Conservation (phyloP, 495 filamentous ascomycete genomes). For the Diplogelasinospora grovesii region DNA sequence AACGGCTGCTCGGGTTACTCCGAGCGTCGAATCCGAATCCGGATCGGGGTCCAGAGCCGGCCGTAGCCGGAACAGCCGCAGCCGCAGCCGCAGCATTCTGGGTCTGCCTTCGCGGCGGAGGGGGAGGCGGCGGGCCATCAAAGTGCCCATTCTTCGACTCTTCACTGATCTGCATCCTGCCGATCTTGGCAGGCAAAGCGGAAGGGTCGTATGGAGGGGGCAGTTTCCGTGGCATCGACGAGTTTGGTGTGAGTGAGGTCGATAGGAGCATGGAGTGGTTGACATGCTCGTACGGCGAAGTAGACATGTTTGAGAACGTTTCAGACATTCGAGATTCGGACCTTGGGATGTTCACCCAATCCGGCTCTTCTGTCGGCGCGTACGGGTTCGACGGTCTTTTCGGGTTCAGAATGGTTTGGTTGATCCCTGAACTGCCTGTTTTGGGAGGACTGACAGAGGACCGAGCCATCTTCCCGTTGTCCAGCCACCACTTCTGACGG, state of each 20-base stretch:
- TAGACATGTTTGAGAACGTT: constrained; percentile 37
- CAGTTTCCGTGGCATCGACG: constrained; percentile 38
- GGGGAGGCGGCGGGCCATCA: constrained; percentile 37
- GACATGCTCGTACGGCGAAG: constrained; percentile 41
- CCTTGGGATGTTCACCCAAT: constrained; percentile 65
- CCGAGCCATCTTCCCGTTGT: constrained; percentile 71
- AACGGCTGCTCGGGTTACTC: too few species aligned
- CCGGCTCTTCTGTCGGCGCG: constrained; percentile 54
- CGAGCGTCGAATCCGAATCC: too few species aligned
- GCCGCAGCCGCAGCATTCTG: constrained; percentile 4
- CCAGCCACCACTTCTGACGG: constrained; percentile 88
- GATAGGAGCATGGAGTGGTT: constrained; percentile 39
- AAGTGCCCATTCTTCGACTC: constrained; percentile 20
- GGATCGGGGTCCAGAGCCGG: too few species aligned
- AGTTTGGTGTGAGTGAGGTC: constrained; percentile 35
- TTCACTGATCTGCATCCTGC: constrained; percentile 30
- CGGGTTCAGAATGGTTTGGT: constrained; percentile 57
- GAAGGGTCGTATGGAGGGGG: constrained; percentile 50
- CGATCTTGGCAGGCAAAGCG: constrained; percentile 32
- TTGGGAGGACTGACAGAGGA: constrained; percentile 61
- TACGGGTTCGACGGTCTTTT: constrained; percentile 80
- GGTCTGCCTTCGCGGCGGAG: constrained; percentile 42
- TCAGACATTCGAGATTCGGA: constrained; percentile 40
- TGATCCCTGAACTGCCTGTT: constrained; percentile 30
- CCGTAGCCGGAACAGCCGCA: too few species aligned